Evolutionary conservation across 331 rosid species (phyloP).

Genomic region (Malus hybrid): DNA sequence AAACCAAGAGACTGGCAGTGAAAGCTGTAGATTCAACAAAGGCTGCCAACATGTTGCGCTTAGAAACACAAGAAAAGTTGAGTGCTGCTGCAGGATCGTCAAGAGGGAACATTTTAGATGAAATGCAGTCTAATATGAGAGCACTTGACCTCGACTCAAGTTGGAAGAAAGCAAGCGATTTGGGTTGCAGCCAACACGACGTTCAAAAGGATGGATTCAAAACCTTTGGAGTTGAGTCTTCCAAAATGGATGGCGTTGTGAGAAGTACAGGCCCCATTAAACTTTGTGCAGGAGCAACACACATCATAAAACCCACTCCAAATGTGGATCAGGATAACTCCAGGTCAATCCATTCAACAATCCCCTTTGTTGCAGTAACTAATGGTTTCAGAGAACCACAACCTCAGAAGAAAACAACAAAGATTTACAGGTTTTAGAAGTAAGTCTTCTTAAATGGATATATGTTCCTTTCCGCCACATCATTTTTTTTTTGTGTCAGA

Average conservation of each 20-base stretch:
- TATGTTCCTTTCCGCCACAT: not conserved
- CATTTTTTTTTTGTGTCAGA: not conserved
- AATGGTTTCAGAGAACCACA: constrained; percentile 46
- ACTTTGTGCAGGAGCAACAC: constrained; percentile 72
- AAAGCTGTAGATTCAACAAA: constrained; percentile 43
- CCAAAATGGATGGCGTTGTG: constrained; percentile 29
- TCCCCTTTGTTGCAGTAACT: constrained; percentile 36
- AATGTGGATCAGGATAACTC: constrained; percentile 34
- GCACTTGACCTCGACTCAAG: constrained; percentile 25
- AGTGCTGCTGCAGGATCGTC: constrained; percentile 20
- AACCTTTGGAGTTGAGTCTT: constrained; percentile 30
- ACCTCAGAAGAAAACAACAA: constrained; percentile 49
- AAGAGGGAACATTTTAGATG: constrained; percentile 23
- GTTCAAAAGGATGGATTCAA: constrained; percentile 21
- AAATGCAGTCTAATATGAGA: constrained; percentile 24
- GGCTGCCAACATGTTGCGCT: constrained; percentile 25
- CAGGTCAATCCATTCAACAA: constrained; percentile 40
- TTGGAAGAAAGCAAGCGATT: constrained; percentile 30
- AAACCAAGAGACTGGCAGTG: constrained; percentile 35
- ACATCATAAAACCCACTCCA: constrained; percentile 66
- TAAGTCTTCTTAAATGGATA: constrained; percentile 15
- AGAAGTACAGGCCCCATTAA: constrained; percentile 67
- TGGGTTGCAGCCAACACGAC: constrained; percentile 26
- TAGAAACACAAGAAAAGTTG: constrained; percentile 37
- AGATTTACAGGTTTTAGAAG: constrained; percentile 69